Percentiles rank a stretch among this genome's conserved stretches.
These are phyloP conservation scores for Monosporozyma yasuniensis DNA, from an alignment of 805 yeast species.

Conservation along the genomic window DNA sequence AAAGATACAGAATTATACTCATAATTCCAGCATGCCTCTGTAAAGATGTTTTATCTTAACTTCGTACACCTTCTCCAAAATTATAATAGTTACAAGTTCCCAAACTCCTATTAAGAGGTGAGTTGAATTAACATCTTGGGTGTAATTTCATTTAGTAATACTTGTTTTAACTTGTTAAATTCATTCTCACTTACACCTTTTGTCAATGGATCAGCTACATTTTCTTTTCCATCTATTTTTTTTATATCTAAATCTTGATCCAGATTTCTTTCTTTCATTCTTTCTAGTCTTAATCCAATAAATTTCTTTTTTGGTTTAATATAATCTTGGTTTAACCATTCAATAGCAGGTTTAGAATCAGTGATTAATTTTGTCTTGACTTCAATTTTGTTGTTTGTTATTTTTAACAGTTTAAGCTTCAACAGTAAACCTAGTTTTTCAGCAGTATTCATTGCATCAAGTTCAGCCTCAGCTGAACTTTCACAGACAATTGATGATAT, in stretches of 20 bases:
- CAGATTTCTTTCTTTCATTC: neutral
- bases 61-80: too few species aligned
- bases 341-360: neutral
- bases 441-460: neutral
- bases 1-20: too few species aligned
- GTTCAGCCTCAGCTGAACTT: neutral
- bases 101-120: too few species aligned
- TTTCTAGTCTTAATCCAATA: neutral
- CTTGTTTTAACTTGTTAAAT: too few species aligned
- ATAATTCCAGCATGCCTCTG: too few species aligned
- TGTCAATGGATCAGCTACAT: neutral
- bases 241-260: neutral
- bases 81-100: too few species aligned
- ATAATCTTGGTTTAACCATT: neutral
- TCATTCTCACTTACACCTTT: too few species aligned
- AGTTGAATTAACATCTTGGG: too few species aligned
- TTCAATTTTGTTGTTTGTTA: neutral
- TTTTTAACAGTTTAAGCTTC: neutral
- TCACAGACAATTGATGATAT: neutral
- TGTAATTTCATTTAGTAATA: too few species aligned
- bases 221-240: neutral
- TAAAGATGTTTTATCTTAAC: too few species aligned
- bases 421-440: neutral
- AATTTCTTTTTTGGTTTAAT: neutral
- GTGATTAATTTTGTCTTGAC: neutral